Evolutionary conservation across 164 flowering plant species (phyloP), one percentile per base, ranked within the genome.

Genomic region (Dillenia suffruticosa): DNA sequence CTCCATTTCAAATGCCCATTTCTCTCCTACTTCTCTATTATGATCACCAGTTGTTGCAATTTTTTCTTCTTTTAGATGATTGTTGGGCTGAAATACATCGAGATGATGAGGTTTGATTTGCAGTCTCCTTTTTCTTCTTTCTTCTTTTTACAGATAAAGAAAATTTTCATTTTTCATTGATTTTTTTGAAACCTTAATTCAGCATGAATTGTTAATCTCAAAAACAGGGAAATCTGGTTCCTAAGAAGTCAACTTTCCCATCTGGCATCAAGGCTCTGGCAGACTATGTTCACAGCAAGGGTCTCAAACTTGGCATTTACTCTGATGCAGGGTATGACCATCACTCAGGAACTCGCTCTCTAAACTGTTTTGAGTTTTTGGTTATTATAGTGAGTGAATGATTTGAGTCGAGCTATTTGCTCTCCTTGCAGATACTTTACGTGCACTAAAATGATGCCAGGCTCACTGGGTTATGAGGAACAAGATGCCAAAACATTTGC

Each of bases 401-500:
- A 26, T 26, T 26, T 32, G 40, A 32, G 40, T 32, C 6, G 40
- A 32, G 40, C 40, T 4, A 32, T 6, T 32, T 5, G 40, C 5
- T 32, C 40, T 32, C 6, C 40, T 67, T 62, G 58, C 71, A 75
- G 78, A 14, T 58, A 54, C 24, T 49, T 10, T 10, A 76, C 82
- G n/a, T 78, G 82, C 43, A 66, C 63, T 53, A 49, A 59, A 9
- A 68, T 24, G 17, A 78, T 78, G 82, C 82, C 80, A 10, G 82
- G 82, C 12, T 79, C 80, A 43, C 78, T 79, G 22, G 77, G 78
- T 19, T 63, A 71, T 40, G 80, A 79, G 46, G 74, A 76, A 17
- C 72, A 73, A 46, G 82, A 79, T 66, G 82, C 82, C 10, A 59
- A 54, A 32, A 73, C 74, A 12, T 79, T 73, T 68, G 79, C 82